Evolutionary conservation across 2,329 filamentous ascomycete species (phyloP), one percentile per base, ranked within the genome.

Genomic region (Dothideomycetes sp.): DNA sequence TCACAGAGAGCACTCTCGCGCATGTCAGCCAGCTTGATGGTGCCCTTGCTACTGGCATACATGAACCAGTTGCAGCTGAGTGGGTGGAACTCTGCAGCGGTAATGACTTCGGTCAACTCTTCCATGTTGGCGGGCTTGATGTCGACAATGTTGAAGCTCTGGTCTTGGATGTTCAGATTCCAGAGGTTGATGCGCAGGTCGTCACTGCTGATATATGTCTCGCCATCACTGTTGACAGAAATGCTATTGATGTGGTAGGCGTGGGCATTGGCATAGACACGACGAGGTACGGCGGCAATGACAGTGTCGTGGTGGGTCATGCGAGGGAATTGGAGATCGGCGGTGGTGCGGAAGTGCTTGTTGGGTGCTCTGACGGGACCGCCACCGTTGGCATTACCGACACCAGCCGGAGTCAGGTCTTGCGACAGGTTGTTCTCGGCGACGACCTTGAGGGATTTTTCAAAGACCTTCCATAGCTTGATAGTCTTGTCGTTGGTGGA

Each of bases 121-220:
- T 98, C 91, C 91, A 98, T 98, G 63, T 98, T 98, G 28, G 91
- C 91, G 7, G 91, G 91, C 65, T 98, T 98, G 72, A 98, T 98
- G 63, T 98, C 91, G 47, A 98, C 91, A 60, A 98, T 98, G 67
- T 98, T 98, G 76, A 98, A 98, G 69, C 91, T 96, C 67, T 96
- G 89, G 55, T 96, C 89, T 63, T 98, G 91, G 49, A 98, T 98
- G 65, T 96, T 96, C 53, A 96, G 72, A 61, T 98, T 96, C 91
- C 91, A 98, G 43, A 98, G 71, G 64, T 98, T 98, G 71, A 98
- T 94, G 48, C 91, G 82, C 49, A 98, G 70, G 61, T 98, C 91
- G 60, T 98, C 91, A 60, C 88, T 95, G 69, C 88, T 95, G 67
- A 98, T 95, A 65, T 96, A 98, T 0, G 91, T 98, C 70, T 98